phyloP scores from a whole-genome alignment of 345 rosid species.

The Lumnitzera littorea region DNA sequence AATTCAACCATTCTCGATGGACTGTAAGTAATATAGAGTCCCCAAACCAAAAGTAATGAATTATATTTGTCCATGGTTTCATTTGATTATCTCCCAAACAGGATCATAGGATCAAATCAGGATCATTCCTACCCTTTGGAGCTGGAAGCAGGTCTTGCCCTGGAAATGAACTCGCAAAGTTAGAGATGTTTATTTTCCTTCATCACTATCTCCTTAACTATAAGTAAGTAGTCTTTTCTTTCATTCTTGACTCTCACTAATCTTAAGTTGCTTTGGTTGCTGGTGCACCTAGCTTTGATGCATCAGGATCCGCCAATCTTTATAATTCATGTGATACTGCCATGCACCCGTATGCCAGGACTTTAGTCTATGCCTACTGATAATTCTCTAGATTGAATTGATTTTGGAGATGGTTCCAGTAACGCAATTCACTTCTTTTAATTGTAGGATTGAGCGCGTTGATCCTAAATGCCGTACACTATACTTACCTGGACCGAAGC shows the following conservation, averaged over 20 bases:
- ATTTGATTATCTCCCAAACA: neutral
- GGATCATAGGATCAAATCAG: slow-evolving; percentile 24
- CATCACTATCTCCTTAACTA: slow-evolving; percentile 36
- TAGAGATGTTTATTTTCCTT: slow-evolving; percentile 27
- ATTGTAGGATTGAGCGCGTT: slow-evolving; percentile 11
- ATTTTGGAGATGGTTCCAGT: neutral
- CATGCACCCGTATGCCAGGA: neutral
- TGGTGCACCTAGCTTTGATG: too few species aligned
- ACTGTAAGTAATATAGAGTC: slow-evolving; percentile 11
- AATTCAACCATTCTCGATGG: slow-evolving; percentile 26
- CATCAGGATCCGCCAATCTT: too few species aligned
- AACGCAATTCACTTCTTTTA: neutral
- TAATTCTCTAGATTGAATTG: neutral
- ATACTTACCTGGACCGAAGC: slow-evolving; percentile 4
- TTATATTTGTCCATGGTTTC: neutral
- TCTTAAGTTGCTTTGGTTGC: neutral
- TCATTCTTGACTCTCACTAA: neutral
- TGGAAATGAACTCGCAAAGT: slow-evolving; percentile 31
- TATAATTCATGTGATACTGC: neutral
- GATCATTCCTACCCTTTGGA: slow-evolving; percentile 36
- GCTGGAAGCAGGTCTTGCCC: slow-evolving; percentile 37
- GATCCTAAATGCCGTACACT: slow-evolving; percentile 2
- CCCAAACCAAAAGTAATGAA: too few species aligned
- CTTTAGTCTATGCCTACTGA: neutral
- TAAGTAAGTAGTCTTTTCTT: slow-evolving; percentile 13